phyloP scores from a whole-genome alignment of 345 rosid species.

The Salix exigua region DNA sequence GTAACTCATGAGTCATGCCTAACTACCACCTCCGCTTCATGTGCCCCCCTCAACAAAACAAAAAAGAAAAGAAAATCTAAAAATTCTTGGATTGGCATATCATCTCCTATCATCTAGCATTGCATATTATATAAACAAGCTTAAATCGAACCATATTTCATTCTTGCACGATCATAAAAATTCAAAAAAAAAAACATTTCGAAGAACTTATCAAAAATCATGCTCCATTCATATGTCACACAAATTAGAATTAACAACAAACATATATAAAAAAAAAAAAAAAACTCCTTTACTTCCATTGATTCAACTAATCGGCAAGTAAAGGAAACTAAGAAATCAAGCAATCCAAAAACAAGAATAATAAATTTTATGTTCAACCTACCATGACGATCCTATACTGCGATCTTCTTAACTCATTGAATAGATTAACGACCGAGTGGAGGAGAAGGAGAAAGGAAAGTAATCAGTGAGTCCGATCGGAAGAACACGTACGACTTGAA shows the following conservation, averaged over 20 bases:
- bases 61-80: background rate
- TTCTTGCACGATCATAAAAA: background rate
- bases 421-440: background rate
- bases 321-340: background rate
- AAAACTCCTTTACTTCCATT: background rate
- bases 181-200: background rate
- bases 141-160: background rate
- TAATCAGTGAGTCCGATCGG: slow-evolving; percentile 22
- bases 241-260: background rate
- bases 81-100: background rate
- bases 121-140: background rate
- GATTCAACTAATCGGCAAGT: background rate
- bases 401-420: slow-evolving; percentile 21
- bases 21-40: no score
- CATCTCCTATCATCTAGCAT: slow-evolving; percentile 1
- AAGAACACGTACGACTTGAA: no score
- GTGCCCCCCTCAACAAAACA: background rate
- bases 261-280: background rate
- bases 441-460: slow-evolving; percentile 9
- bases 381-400: slow-evolving; percentile 23
- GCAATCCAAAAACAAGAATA: background rate
- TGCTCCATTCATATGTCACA: background rate
- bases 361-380: background rate
- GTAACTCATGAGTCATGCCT: no score
- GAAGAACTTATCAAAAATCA: background rate